phyloP scores from a whole-genome alignment of 306 rosid species.

The Glycyrrhiza uralensis region DNA sequence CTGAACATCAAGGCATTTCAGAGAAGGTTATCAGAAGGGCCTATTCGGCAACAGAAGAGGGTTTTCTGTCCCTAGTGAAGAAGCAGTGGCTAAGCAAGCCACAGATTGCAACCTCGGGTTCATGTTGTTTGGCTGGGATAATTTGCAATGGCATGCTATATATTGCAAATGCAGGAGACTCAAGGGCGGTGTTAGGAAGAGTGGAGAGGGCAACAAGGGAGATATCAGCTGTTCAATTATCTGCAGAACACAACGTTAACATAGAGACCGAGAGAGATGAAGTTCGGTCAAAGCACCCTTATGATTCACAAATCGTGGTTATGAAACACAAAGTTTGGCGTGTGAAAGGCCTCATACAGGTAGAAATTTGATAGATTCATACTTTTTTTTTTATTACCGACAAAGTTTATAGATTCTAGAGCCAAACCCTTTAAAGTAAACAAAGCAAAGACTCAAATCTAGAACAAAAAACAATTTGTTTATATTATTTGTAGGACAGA shows the following conservation, averaged over 20 bases:
- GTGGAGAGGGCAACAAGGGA: constrained; percentile 56
- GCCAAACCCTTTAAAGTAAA: neutral
- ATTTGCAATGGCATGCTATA: constrained; percentile 58
- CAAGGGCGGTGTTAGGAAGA: constrained; percentile 69
- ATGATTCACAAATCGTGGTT: constrained; percentile 70
- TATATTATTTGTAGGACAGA: no score
- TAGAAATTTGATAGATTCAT: constrained; percentile 8
- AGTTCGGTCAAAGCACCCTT: constrained; percentile 50
- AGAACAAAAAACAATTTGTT: neutral
- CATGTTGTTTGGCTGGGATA: constrained; percentile 81
- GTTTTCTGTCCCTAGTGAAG: constrained; percentile 65
- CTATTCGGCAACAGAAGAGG: constrained; percentile 68
- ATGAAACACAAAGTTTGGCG: constrained; percentile 77
- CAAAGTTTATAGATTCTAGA: neutral
- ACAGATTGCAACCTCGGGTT: constrained; percentile 67
- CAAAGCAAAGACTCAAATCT: neutral
- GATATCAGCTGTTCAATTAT: constrained; percentile 62
- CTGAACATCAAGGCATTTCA: constrained; percentile 54
- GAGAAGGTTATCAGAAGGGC: constrained; percentile 63
- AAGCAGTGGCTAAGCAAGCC: constrained; percentile 62
- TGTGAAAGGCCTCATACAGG: constrained; percentile 91
- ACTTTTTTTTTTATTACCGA: neutral
- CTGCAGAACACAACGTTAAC: constrained; percentile 77
- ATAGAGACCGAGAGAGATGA: constrained; percentile 68
- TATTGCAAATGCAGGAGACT: constrained; percentile 81